These are phyloP conservation scores for Pseudomonodictys pantanalensis DNA, from an alignment of 495 filamentous ascomycete genomes.

Conservation along the genomic window DNA sequence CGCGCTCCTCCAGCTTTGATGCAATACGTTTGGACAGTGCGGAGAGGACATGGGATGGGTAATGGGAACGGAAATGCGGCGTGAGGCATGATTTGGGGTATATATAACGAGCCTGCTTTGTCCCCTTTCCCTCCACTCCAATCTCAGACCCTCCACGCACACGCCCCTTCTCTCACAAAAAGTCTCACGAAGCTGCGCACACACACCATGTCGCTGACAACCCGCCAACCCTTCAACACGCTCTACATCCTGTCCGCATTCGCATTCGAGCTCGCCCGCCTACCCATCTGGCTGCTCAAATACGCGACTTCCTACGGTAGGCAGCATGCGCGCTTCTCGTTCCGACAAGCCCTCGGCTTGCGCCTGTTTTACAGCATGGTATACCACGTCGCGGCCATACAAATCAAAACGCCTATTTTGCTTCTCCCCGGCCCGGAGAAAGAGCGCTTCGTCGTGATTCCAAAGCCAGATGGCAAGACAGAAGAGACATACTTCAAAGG, in stretches of 20 bases:
- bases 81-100: no score
- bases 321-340: slow-evolving; percentile 37
- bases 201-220: slow-evolving; percentile 21
- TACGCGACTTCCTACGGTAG: slow-evolving; percentile 34
- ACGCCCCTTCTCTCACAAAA: not conserved
- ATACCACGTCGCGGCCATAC: slow-evolving; percentile 27
- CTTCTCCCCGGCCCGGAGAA: slow-evolving; percentile 40
- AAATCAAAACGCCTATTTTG: slow-evolving; percentile 28
- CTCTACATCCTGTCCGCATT: slow-evolving; percentile 39
- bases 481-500: slow-evolving; percentile 30
- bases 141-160: not conserved
- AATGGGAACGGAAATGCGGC: no score
- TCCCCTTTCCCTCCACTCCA: no score
- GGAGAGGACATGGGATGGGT: no score
- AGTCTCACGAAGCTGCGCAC: not conserved
- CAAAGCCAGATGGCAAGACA: slow-evolving; percentile 16
- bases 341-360: slow-evolving; percentile 38
- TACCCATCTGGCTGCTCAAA: slow-evolving; percentile 39
- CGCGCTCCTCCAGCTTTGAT: no score
- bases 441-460: slow-evolving; percentile 37
- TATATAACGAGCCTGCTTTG: no score
- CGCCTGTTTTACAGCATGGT: slow-evolving; percentile 33
- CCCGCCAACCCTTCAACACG: slow-evolving; percentile 41
- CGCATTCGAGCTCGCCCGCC: slow-evolving; percentile 26
- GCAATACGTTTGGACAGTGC: no score